Conservation (phyloP, 768 basidiomycete genomes). For the Termitomyces sp. region DNA sequence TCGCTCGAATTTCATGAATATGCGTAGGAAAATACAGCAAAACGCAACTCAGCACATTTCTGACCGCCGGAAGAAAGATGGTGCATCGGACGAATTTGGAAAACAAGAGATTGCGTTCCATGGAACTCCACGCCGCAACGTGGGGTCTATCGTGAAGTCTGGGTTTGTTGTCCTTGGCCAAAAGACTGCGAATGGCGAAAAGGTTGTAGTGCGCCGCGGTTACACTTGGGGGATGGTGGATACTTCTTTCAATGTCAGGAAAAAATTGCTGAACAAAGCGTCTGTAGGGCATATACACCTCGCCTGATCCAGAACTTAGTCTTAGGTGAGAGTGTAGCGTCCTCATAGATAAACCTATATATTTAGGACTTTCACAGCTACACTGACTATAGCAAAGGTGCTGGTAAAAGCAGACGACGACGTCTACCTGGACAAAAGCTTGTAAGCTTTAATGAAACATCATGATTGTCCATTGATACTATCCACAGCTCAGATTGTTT, state of each 20-base stretch:
- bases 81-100: constrained; percentile 6
- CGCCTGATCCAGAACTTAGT: constrained; percentile 5
- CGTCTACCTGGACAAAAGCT: constrained; percentile 12
- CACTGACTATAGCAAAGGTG: constrained; percentile 1
- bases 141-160: constrained; percentile 8
- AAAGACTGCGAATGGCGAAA: constrained; percentile 1
- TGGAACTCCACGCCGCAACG: constrained; percentile 6
- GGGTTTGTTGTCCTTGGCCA: constrained; percentile 10
- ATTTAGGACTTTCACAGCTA: not conserved
- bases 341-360: not conserved
- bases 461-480: not conserved
- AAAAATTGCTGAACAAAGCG: not conserved
- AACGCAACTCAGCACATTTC: not conserved
- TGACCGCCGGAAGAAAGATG: constrained; percentile 7
- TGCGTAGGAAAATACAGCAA: constrained; percentile 4
- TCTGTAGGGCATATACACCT: constrained; percentile 8
- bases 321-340: constrained; percentile 1
- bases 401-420: not conserved
- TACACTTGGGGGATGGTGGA: constrained; percentile 9
- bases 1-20: not conserved
- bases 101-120: constrained; percentile 9
- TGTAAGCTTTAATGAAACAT: not conserved
- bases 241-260: not conserved
- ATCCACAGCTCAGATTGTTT: constrained; percentile 2
- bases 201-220: constrained; percentile 3